phyloP scores from a whole-genome alignment of 768 basidiomycete genomes.

The Lactarius vividus region DNA sequence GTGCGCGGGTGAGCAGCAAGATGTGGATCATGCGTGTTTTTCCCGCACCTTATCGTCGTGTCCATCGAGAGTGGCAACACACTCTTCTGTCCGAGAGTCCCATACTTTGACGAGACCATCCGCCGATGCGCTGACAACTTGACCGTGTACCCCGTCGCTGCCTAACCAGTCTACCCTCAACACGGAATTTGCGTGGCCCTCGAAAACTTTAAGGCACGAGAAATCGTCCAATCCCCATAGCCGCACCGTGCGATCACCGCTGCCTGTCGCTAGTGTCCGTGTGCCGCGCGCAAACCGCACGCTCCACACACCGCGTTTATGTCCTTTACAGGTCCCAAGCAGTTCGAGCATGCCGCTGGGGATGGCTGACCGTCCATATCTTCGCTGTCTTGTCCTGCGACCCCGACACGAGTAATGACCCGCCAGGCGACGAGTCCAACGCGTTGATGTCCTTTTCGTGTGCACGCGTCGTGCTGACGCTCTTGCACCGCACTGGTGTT shows the following conservation, averaged over 20 bases:
- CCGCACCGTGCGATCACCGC: constrained; percentile 92
- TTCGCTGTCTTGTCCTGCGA: constrained; percentile 97
- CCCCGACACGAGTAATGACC: constrained; percentile 83
- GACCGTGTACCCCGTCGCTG: constrained; percentile 46
- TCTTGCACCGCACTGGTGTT: constrained; percentile 55
- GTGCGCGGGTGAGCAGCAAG: constrained; percentile 6
- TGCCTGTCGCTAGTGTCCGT: constrained; percentile 85
- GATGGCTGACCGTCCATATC: constrained; percentile 69
- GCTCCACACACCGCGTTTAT: constrained; percentile 95
- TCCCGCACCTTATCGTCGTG: constrained; percentile 90
- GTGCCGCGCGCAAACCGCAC: constrained; percentile 86
- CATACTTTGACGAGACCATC: constrained; percentile 97
- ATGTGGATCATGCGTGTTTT: not conserved
- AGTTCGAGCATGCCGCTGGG: constrained; percentile 67
- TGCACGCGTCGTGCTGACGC: constrained; percentile 81
- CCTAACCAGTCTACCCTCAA: constrained; percentile 89
- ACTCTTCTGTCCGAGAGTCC: constrained; percentile 88
- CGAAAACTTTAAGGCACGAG: constrained; percentile 92
- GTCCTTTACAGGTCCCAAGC: constrained; percentile 89
- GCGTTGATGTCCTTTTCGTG: constrained; percentile 99
- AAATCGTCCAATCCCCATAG: constrained; percentile 94
- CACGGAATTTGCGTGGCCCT: constrained; percentile 97
- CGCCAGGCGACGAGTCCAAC: constrained; percentile 88
- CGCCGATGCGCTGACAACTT: constrained; percentile 86
- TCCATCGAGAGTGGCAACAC: constrained; percentile 86